A percentile compares a stretch with the other conserved stretches of the same genome.
phyloP scores from a whole-genome alignment of 2,329 filamentous ascomycete species.

The Dendryphion nanum region DNA sequence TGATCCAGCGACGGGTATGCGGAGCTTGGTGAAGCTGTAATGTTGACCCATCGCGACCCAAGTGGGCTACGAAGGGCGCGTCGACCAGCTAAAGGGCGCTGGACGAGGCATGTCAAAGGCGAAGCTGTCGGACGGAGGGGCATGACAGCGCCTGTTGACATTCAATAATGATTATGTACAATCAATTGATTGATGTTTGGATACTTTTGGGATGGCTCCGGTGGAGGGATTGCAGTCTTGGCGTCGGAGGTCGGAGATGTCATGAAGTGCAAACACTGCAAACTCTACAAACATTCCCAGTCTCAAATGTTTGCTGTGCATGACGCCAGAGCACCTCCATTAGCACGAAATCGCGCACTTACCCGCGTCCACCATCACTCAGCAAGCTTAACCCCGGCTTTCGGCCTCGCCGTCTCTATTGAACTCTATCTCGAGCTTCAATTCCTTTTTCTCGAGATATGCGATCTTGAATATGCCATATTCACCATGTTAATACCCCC shows the following conservation, averaged over 20 bases:
- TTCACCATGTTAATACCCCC: conserved; percentile 34
- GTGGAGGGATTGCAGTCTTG: neutral
- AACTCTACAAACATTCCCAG: no score
- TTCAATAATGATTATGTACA: no score
- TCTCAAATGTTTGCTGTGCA: no score
- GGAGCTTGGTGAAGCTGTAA: conserved; percentile 45
- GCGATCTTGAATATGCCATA: neutral
- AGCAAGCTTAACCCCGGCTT: neutral
- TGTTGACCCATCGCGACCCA: conserved; percentile 43
- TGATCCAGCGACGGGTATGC: conserved; percentile 40
- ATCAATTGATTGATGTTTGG: neutral
- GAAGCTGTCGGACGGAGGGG: conserved; percentile 23
- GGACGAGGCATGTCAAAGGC: conserved; percentile 23
- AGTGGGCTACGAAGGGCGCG: conserved; percentile 13
- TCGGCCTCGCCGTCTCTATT: neutral
- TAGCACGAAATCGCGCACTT: neutral
- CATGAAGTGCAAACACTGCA: no score
- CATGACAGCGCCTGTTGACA: neutral
- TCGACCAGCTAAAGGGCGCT: conserved; percentile 10
- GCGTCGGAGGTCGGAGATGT: no score
- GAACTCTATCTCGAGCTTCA: neutral
- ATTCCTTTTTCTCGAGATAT: neutral
- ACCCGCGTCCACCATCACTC: neutral
- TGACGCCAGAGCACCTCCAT: neutral
- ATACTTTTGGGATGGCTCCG: neutral